Evolutionary conservation across 345 rosid genomes (phyloP), one percentile per base, ranked within the genome.

Genomic region (Passiflora organensis): DNA sequence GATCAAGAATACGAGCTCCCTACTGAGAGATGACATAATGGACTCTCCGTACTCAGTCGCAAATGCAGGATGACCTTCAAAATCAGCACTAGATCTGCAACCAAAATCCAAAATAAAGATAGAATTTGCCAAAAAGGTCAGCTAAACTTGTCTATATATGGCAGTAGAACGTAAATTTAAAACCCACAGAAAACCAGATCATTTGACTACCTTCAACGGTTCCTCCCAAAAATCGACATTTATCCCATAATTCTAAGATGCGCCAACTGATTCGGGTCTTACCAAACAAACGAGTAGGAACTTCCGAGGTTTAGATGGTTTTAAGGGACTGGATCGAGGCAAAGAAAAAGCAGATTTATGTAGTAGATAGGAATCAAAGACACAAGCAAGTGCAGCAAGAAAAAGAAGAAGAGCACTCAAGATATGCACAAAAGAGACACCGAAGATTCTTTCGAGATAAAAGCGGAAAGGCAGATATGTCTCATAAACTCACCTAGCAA

Each of bases 1-100:
- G 74, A 93, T 93, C 87, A 93, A 72, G 82, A 93, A 89, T 64
- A 93, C 96, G 14, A 89, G 91, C 91, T 93, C 99, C 79, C 99
- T 79, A 72, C 99, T 93, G 59, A 93, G 94, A 74, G 96, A 89
- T 43, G 99, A 89, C 96, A 90, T 90, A 72, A 62, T 59, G 53
- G 60, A 55, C 62, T 65, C 78, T 15, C 67, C 71, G 79, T 58
- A 55, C 73, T 68, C 50, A 48, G 60, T 41, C 51, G 60, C 58
- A 71, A 76, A 68, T 49, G 62, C 65, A 41, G 36, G 19, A 60
- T 51, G 51, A 56, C 37, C 62, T 51, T 74, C 64, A 51, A 53
- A 71, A 58, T 53, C 57, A 51, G 44, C 64, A 44, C 77, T 72
- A 86, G 98, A 91, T 91, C 98, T 84, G 72, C 73, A 58, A 53